phyloP scores from a whole-genome alignment of 139 green algal genomes.

The Edaphochlamys debaryana region DNA sequence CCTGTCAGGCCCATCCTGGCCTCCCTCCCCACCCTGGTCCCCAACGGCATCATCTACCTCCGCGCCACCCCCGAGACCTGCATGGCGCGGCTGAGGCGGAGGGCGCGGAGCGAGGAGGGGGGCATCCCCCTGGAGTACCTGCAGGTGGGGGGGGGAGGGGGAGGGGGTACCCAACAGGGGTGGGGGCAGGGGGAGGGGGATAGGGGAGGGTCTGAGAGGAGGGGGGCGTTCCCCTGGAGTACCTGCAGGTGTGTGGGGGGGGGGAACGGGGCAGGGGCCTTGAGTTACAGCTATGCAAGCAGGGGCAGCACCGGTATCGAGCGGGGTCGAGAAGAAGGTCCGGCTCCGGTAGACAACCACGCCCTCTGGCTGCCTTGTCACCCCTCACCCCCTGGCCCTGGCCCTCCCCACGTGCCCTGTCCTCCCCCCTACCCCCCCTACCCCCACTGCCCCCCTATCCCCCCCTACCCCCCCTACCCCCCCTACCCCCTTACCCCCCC shows the following conservation, averaged over 20 bases:
- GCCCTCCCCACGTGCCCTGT: too few species aligned
- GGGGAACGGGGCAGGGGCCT: background rate
- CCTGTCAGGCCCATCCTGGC: conserved; percentile 61
- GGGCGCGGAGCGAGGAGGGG: conserved; percentile 64
- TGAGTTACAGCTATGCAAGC: too few species aligned
- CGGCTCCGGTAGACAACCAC: too few species aligned
- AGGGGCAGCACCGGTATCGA: too few species aligned
- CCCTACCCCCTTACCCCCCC: background rate
- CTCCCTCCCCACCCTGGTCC: conserved; percentile 74
- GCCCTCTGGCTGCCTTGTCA: too few species aligned
- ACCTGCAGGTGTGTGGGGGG: conserved; percentile 74
- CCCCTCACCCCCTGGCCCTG: too few species aligned
- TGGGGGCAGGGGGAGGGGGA: too few species aligned
- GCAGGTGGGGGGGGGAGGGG: conserved; percentile 45
- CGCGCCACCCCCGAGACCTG: conserved; percentile 77
- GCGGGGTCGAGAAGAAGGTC: too few species aligned
- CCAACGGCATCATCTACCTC: conserved; percentile 97
- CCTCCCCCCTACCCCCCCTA: too few species aligned
- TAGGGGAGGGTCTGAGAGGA: too few species aligned
- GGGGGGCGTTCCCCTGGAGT: conserved; percentile 68
- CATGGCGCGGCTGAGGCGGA: conserved; percentile 70
- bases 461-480: background rate
- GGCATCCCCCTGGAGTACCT: conserved; percentile 83
- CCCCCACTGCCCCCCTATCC: too few species aligned
- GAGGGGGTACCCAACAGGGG: too few species aligned